phyloP scores from a whole-genome alignment of 768 basidiomycete genomes.

The Psilocybe azurescens region DNA sequence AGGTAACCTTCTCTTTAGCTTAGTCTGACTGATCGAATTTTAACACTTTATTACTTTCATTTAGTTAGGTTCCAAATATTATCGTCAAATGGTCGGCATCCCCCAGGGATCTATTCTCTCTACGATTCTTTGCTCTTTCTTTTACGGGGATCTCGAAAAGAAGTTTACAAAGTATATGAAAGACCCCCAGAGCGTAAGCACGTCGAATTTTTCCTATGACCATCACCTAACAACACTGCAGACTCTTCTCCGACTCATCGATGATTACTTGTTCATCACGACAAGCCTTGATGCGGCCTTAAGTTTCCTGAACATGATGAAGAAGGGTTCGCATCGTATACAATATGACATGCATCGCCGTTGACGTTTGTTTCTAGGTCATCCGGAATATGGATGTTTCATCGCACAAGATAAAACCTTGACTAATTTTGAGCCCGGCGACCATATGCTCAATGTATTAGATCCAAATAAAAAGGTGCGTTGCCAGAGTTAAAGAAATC shows the following conservation, averaged over 20 bases:
- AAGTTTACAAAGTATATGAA: conserved; percentile 55
- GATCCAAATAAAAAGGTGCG: conserved; percentile 44
- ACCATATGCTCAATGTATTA: conserved; percentile 57
- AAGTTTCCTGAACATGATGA: conserved; percentile 79
- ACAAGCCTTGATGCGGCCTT: conserved; percentile 63
- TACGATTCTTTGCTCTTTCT: conserved; percentile 90
- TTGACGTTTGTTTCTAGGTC: conserved; percentile 51
- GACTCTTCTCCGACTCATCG: conserved; percentile 86
- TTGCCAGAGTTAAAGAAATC: background rate
- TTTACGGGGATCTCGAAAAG: conserved; percentile 90
- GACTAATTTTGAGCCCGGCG: conserved; percentile 79
- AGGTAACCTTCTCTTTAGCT: conserved; percentile 41
- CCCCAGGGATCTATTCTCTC: conserved; percentile 99
- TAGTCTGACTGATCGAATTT: background rate
- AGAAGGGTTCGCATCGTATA: conserved; percentile 50
- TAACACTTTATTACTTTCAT: background rate
- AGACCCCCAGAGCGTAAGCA: conserved; percentile 66
- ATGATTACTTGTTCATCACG: conserved; percentile 93
- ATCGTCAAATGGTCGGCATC: conserved; percentile 91
- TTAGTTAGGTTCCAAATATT: conserved; percentile 83
- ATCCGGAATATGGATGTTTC: conserved; percentile 94
- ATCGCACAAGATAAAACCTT: conserved; percentile 90
- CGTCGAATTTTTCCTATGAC: background rate
- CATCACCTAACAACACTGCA: conserved; percentile 30
- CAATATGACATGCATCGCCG: background rate